A percentile compares a stretch with the other conserved stretches of the same genome.
These are phyloP conservation scores for Prillingera fragicola DNA, from an alignment of 1,284 basidiomycete species.

Conservation along the genomic window DNA sequence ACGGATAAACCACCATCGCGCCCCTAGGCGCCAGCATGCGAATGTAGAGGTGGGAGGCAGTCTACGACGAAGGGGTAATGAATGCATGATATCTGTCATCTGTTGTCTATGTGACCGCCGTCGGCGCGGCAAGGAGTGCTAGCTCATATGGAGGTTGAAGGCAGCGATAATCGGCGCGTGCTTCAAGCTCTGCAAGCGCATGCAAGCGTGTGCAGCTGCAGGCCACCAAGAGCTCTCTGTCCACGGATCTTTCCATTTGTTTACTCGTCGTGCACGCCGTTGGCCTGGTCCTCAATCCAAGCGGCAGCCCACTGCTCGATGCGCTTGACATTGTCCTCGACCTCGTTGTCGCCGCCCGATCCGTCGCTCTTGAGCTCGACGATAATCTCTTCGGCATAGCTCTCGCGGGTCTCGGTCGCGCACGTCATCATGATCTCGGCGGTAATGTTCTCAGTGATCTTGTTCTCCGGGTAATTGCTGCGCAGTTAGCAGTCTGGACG, in stretches of 20 bases:
- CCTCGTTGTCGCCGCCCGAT: constrained; percentile 57
- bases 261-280: constrained; percentile 28
- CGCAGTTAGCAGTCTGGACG: too few relatives aligned
- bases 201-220: too few relatives aligned
- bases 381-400: constrained; percentile 78
- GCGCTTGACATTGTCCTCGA: constrained; percentile 78
- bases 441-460: constrained; percentile 97
- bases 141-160: too few relatives aligned
- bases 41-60: neutral
- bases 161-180: too few relatives aligned
- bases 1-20: constrained; percentile 29
- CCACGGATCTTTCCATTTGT: too few relatives aligned
- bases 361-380: constrained; percentile 78
- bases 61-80: too few relatives aligned
- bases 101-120: too few relatives aligned
- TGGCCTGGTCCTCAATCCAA: constrained; percentile 60
- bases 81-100: constrained; percentile 17
- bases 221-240: too few relatives aligned
- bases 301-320: constrained; percentile 77
- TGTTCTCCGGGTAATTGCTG: constrained; percentile 82
- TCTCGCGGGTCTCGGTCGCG: constrained; percentile 76
- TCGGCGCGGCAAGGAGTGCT: too few relatives aligned
- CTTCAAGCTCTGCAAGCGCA: too few relatives aligned
- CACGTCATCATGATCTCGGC: constrained; percentile 97
- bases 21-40: neutral